These are phyloP conservation scores for Citrus mangshanensis DNA, from an alignment of 345 rosid genomes.

Conservation along the genomic window DNA sequence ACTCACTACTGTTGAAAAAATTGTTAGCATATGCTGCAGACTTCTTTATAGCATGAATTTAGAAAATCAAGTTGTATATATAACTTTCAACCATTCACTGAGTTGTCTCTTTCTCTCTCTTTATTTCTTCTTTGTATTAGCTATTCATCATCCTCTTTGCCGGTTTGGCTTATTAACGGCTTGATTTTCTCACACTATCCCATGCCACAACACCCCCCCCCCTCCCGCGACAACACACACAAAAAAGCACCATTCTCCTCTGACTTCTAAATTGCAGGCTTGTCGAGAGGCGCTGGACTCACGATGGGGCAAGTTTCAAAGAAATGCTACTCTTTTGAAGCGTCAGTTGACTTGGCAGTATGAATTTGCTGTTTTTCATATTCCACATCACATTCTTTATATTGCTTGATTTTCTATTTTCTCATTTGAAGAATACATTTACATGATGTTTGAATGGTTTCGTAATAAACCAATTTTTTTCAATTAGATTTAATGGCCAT, in stretches of 20 bases:
- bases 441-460: neutral
- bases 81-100: neutral
- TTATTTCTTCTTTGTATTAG: conserved; percentile 1
- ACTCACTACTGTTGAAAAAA: too few species aligned
- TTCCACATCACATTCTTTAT: neutral
- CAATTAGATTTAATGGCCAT: conserved; percentile 69
- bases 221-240: neutral
- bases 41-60: too few species aligned
- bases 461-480: conserved; percentile 13
- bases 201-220: too few species aligned
- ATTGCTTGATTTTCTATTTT: conserved; percentile 1
- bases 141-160: neutral
- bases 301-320: conserved; percentile 63
- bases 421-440: conserved; percentile 1
- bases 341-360: conserved; percentile 88
- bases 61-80: too few species aligned
- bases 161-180: neutral
- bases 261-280: conserved; percentile 40
- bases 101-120: neutral
- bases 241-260: too few species aligned
- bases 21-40: too few species aligned
- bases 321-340: conserved; percentile 54
- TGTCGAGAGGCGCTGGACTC: conserved; percentile 58
- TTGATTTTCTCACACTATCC: neutral
- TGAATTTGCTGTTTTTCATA: conserved; percentile 18